Base-by-base conservation (phyloP, 208 protist species). In the Trichomonas tenax region DNA sequence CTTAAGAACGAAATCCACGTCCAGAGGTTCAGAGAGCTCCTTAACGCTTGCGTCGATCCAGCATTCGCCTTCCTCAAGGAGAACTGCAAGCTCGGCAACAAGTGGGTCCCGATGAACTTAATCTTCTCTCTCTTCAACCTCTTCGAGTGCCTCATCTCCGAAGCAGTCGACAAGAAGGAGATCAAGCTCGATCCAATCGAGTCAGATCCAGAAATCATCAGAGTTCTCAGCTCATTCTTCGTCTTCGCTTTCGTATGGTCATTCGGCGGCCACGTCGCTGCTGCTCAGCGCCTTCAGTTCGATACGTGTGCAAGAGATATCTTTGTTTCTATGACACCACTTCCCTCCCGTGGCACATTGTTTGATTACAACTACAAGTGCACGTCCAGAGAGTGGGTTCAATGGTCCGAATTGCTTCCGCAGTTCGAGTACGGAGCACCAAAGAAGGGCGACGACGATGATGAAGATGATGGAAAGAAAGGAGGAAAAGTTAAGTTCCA, bases 161-260 rank as follows among this genome's bases (percentile, higher is more conserved):
- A 93, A 51, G 14, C n/a, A 9, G 14, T 93, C 46, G 44, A 93
- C 21, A 93, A 51, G 8, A 40, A 40, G 21, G 86, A 93, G 51
- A 9, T 93, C 46, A n/a, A 93, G 3, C 45, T 93, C 45, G 44
- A 93, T 93, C 44, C 40, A 38, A 48, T 26, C 1, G 44, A 93
- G 38, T 34, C 44, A 93, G 86, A 93, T 51, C 26, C 40, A 48
- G 86, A 93, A 38, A 51, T 51, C 45, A 51, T 51, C 26, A 93
- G 44, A 96, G 49, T 96, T 15, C 21, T 96, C 9, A 40, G 10
- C 31, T 34, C 11, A 23, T 44, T 81, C 14, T 96, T 96, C 82
- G 97, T 98, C 63, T 99, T 99, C 97, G 98, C 98, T 9, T 98
- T 98, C 96, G 98, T 99, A 41, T 99, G 99, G 99, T 98, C 98